Evolutionary conservation across 2,329 filamentous ascomycete genomes (phyloP).

Genomic region (Cadophora sp.): DNA sequence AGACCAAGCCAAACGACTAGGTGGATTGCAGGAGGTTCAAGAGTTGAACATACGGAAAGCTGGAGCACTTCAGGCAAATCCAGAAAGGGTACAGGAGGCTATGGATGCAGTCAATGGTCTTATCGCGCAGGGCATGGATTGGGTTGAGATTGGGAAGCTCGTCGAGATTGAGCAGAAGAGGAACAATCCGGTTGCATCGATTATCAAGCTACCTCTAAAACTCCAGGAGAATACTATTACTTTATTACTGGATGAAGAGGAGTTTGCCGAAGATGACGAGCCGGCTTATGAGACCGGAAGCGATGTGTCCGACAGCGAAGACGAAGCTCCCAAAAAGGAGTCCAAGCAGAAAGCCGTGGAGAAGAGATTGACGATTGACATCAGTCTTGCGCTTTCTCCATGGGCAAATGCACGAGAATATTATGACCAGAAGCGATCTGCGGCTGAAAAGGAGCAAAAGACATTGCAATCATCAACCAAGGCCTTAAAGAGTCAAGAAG

Average conservation of each 20-base stretch:
- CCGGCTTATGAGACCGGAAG: constrained; percentile 69
- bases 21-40: constrained; percentile 82
- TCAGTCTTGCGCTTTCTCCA: constrained; percentile 81
- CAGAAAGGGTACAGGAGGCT: constrained; percentile 89
- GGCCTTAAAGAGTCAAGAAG: constrained; percentile 87
- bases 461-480: constrained; percentile 81
- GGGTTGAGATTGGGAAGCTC: constrained; percentile 87
- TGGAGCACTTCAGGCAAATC: constrained; percentile 87
- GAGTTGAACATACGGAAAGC: constrained; percentile 87
- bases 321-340: constrained; percentile 50
- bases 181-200: constrained; percentile 83
- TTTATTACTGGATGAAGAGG: constrained; percentile 72
- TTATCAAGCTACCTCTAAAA: constrained; percentile 87
- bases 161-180: constrained; percentile 86
- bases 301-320: constrained; percentile 65
- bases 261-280: constrained; percentile 60
- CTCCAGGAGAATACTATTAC: constrained; percentile 90
- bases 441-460: constrained; percentile 86
- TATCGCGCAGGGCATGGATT: constrained; percentile 96
- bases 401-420: constrained; percentile 93
- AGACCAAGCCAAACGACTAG: constrained; percentile 85
- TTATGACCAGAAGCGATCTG: constrained; percentile 85
- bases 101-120: constrained; percentile 91
- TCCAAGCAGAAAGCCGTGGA: constrained; percentile 52
- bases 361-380: constrained; percentile 74